Evolutionary conservation across 768 basidiomycete genomes (phyloP), one percentile per base, ranked within the genome.

Genomic region (Mycena rosella): DNA sequence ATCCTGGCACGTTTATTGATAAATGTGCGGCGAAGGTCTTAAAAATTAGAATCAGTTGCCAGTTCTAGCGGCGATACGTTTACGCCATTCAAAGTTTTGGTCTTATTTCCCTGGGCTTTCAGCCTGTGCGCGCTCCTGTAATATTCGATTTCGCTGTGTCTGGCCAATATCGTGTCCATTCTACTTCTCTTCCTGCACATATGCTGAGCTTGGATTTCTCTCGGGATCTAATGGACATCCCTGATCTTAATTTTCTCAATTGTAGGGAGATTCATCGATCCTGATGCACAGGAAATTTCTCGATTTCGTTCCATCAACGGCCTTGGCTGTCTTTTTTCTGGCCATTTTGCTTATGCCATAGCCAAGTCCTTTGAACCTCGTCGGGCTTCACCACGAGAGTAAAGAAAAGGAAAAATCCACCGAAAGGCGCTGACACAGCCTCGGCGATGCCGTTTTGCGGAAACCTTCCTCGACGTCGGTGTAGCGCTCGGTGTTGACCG

Each of bases 1-100:
- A 55, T 24, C 24, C 24, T 55, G 36, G 55, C 40, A 44, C 38
- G 17, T 44, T 27, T 57, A 57, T 57, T 13, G 40, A 44, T 44
- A 57, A 57, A 57, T 54, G 17, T 57, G 40, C 26, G 55, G 55
- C 55, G 40, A 57, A 57, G 7, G 55, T 55, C 36, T 40, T 36
- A 18, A 55, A 34, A 55, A 45, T 45, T 45, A n/a, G 44, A 45
- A 45, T 45, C 44, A 4, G 40, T 42, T 42, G 40, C 40, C 15
- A 42, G 40, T 42, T 7, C 40, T 42, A 17, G 40, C 40, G 40
- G 32, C 40, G 40, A 42, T 20, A 42, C 40, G 40, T 42, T 42
- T 42, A 42, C 44, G 44, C 44, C 44, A n/a, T 45, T 45, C n/a
- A n/a, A n/a, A n/a, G n/a, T n/a, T 42, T 45, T 38, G 44, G 44